A percentile compares a stretch with the other conserved stretches of the same genome.
phyloP scores from a whole-genome alignment of 805 yeast species.

The Candida morakotiae region DNA sequence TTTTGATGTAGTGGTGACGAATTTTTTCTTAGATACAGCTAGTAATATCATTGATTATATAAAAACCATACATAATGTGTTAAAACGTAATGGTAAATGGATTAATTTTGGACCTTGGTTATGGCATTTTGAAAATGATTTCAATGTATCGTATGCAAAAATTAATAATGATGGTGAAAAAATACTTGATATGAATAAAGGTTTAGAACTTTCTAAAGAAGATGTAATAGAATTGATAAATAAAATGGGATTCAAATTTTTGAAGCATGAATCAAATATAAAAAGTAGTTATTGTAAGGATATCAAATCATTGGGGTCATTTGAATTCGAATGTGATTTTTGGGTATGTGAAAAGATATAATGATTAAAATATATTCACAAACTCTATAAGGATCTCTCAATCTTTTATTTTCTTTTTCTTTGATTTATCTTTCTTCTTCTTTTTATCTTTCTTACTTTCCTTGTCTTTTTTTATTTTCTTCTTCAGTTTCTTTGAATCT shows the following conservation, averaged over 20 bases:
- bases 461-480: conserved; percentile 10
- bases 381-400: background rate
- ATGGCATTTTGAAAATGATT: conserved; percentile 67
- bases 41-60: conserved; percentile 56
- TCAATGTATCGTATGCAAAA: conserved; percentile 18
- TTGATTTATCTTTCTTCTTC: conserved; percentile 7
- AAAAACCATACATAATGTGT: conserved; percentile 41
- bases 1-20: conserved; percentile 49
- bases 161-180: conserved; percentile 16
- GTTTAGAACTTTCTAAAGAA: conserved; percentile 56
- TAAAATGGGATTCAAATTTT: conserved; percentile 48
- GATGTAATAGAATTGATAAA: conserved; percentile 48
- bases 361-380: background rate
- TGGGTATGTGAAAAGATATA: conserved; percentile 53
- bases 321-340: conserved; percentile 58
- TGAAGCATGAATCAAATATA: conserved; percentile 39
- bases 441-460: conserved; percentile 8
- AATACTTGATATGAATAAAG: conserved; percentile 39
- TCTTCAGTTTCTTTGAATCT: conserved; percentile 4
- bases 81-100: conserved; percentile 51
- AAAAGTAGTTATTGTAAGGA: conserved; percentile 54
- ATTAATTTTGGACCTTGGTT: conserved; percentile 64
- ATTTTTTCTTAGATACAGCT: conserved; percentile 65
- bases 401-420: background rate
- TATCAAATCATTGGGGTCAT: conserved; percentile 46